Evolutionary conservation across 169 alveolate species (phyloP), one percentile per base, ranked within the genome.

Genomic region (Eimeria nieschulzi): DNA sequence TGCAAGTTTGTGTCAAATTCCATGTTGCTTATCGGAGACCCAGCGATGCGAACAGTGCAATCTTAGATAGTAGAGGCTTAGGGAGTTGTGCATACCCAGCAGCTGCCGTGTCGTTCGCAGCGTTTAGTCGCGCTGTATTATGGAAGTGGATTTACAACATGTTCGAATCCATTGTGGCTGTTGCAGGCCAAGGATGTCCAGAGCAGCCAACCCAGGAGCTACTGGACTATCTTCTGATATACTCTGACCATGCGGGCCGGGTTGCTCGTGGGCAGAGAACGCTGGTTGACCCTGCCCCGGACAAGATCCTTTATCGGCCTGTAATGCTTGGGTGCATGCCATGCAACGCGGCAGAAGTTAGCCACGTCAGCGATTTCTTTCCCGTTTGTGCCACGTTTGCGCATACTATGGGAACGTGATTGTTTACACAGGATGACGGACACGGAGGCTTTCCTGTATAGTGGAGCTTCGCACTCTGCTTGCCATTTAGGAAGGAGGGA

Each of bases 341-440:
- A 25, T 19, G 84, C 68, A 75, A 73, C 23, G 76, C 85, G 46
- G 15, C 56, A 21, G 66, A 71, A 39, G 91, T 92, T 59, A 83
- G 90, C 51, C 93, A 92, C 25, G 88, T 84, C 56, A 76, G 91
- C n/a, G 94, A 92, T 23, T 91, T 84, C 76, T 73, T 92, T 61
- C 94, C 94, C 23, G 87, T 92, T 15, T 91, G 94, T 53, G 94
- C 83, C 53, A 91, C 94, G 9, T 85, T 85, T 46, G 83, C 92
- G 9, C 90, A 82, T 68, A 82, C 46, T 3, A 33, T 33, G 46
- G 46, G 46, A 33, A 33, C 46, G 3, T 33, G 46, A 33, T 33
- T 33, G 46, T 33, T 33, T 33, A 33, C 0, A 33, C 46, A 33
- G 0, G 3, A 33, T 33, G 46, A 33, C 46, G 46, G 46, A 33